phyloP scores from a whole-genome alignment of 495 filamentous ascomycete species.

The Pyrenopolyporus hunteri region DNA sequence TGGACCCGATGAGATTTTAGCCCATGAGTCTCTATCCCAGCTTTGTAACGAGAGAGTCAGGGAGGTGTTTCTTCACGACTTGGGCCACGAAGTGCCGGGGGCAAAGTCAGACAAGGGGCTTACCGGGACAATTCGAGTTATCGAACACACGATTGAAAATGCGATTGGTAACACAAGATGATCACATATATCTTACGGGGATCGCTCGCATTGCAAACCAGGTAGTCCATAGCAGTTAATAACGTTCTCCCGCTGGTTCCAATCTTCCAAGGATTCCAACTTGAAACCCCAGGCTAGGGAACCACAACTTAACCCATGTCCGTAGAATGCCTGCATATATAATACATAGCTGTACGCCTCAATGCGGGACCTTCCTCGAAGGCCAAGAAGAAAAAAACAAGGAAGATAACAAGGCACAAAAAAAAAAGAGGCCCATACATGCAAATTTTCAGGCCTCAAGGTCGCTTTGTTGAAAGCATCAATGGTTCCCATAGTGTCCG shows the following conservation, averaged over 20 bases:
- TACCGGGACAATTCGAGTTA: conserved; percentile 23
- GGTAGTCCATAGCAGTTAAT: conserved; percentile 1
- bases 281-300: conserved; percentile 6
- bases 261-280: conserved; percentile 5
- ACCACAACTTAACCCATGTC: not conserved
- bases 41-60: conserved; percentile 28
- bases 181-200: not conserved
- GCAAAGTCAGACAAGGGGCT: conserved; percentile 28
- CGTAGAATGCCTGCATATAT: not conserved
- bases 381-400: no score
- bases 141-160: conserved; percentile 26
- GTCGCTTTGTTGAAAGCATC: no score
- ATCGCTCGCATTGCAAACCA: no score
- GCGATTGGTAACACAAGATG: conserved; percentile 11
- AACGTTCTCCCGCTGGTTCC: conserved; percentile 6
- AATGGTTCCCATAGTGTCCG: no score
- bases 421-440: no score
- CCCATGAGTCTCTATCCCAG: conserved; percentile 14
- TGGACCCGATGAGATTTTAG: conserved; percentile 15
- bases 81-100: conserved; percentile 30
- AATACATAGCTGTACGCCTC: not conserved
- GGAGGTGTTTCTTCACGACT: conserved; percentile 27
- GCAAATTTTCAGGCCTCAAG: no score
- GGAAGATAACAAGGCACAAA: no score
- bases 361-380: no score